These are phyloP conservation scores for Tolypocladium guangdongense DNA, from an alignment of 2,329 filamentous ascomycete species.

Conservation along the genomic window DNA sequence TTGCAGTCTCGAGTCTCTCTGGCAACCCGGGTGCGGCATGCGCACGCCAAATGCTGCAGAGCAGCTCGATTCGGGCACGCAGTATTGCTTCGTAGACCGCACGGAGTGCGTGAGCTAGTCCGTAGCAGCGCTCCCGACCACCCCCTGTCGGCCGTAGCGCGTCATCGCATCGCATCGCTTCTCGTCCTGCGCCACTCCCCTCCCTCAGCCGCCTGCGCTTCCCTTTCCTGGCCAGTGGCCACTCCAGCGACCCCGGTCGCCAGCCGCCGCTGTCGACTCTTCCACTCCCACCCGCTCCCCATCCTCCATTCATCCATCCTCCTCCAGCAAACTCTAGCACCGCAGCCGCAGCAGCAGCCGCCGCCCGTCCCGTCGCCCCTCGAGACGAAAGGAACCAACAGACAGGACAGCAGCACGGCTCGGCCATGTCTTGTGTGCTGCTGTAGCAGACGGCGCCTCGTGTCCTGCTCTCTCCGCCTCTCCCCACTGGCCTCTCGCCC, in stretches of 20 bases:
- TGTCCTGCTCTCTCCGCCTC: background rate
- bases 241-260: background rate
- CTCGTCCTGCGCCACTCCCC: constrained; percentile 1
- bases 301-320: background rate
- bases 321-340: background rate
- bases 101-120: too few species aligned
- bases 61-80: too few species aligned
- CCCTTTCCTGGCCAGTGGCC: background rate
- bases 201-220: background rate
- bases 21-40: background rate
- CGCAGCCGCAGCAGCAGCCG: background rate
- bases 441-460: constrained; percentile 1
- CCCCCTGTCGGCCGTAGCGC: background rate
- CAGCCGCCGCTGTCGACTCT: background rate
- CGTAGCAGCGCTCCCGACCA: background rate
- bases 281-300: background rate
- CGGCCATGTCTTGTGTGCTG: constrained; percentile 1
- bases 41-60: background rate
- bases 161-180: constrained; percentile 1
- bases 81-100: too few species aligned
- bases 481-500: background rate
- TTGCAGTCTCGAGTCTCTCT: background rate
- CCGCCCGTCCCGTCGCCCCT: background rate
- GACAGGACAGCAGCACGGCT: background rate
- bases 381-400: background rate